Evolutionary conservation across 495 filamentous ascomycete species (phyloP), one percentile per base, ranked within the genome.

Genomic region (Daldinia concentrica): DNA sequence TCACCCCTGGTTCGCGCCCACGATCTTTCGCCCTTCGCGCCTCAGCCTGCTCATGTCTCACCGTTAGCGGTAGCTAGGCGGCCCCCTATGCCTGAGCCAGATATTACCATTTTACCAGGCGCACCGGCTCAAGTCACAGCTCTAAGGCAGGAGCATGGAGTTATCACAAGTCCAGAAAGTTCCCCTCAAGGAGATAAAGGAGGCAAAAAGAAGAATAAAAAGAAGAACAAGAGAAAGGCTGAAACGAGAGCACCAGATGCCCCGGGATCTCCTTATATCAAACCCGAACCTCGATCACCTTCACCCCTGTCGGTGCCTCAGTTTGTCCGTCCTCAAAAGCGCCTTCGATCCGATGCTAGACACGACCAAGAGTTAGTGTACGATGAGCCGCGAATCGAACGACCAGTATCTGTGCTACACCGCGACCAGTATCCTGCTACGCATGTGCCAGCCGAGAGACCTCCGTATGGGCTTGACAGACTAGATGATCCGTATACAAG

Each of bases 221-320:
- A 85, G 69, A 85, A 82, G 66, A 83, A 84, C 37, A 85, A 83
- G 71, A 84, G 80, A 73, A 85, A 82, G 75, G 79, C 79, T 26
- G 83, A 82, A 34, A 64, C 73, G 71, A 75, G 78, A 72, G 77
- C 69, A 71, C 77, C 69, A 68, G 84, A 79, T 63, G 61, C 68
- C 14, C 76, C 77, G 5, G 79, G 72, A 12, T 85, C 83, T 27
- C 85, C 91, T 7, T 87, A 87, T 73, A 93, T 98, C 75, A 98
- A 98, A 75, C 86, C 91, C 67, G 94, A 98, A 77, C 94, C 94
- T 7, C 84, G 90, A 12, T 97, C 94, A 1, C 92, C 92, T 2
- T 93, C 92, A 19, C 92, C 91, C 14, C 83, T 92, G 56, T 80
- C 84, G 51, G 86, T 87, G 62, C 82, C 83, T 34, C 83, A 80